Base-by-base conservation (phyloP, 169 alveolate genomes). In the Plasmodium gonderi region DNA sequence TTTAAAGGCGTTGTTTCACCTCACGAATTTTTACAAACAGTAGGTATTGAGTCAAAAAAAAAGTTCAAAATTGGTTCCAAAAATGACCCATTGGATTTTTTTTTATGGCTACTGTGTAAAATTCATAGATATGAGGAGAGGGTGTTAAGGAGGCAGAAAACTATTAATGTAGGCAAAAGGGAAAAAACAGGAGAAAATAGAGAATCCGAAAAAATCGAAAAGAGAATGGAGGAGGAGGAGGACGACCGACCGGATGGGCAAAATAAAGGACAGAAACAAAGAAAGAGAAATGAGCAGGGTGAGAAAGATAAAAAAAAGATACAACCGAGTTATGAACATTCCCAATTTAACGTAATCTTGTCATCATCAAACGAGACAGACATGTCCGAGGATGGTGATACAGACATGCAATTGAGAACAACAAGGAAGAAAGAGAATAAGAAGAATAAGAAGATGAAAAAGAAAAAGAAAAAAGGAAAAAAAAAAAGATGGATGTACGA, bases 1-100 rank as follows among this genome's bases (percentile, higher is more conserved):
- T 98, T 98, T 96, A 99, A 99, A 93, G 99, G 99, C 12, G 97
- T 98, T 82, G 99, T 98, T 14, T 98, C 99, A 20, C 99, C 99
- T 20, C 99, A 98, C 95, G 99, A 99, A 95, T 96, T 98, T 77
- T 87, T 98, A 8, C 99, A 98, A 95, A 97, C 97, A 14, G 96
- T 95, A 17, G 96, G 97, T 38, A 94, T 95, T 33, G 96, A 95
- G 33, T 94, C 97, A 5, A 87, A 85, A 29, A 96, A 96, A 11
- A 72, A 40, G 51, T 95, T 94, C 85, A 95, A 94, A 69, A 97
- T 98, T 2, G 99, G 99, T 0, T 94, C 96, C 72, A 97, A 98
- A 93, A 96, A 97, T 72, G 99, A 99, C 93, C 99, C 99, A 0
- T 97, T 97, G 38, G 95, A 96, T n/a, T 97, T 99, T 77, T 81